These are phyloP conservation scores for Geotrichum australiense DNA, from an alignment of 1,139 yeast species.

Conservation along the genomic window DNA sequence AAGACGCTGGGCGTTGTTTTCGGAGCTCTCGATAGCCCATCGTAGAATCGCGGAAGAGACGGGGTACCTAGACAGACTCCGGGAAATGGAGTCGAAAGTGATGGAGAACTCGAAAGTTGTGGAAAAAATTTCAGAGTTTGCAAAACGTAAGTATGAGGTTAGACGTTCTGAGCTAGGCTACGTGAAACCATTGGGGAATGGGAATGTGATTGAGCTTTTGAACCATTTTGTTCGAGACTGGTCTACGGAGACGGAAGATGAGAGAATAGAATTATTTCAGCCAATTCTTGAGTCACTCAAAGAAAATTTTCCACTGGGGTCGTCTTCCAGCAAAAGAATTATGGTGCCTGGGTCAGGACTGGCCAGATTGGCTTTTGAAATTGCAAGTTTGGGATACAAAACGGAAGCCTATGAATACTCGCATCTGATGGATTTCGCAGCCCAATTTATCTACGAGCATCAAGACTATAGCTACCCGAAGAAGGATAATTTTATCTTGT, in stretches of 20 bases:
- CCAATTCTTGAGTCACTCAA: slow-evolving; percentile 41
- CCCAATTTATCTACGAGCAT: slow-evolving; percentile 44
- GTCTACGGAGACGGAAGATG: slow-evolving; percentile 42
- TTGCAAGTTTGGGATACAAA: slow-evolving; percentile 41
- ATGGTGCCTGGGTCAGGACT: slow-evolving; percentile 77
- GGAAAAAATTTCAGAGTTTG: slow-evolving; percentile 39
- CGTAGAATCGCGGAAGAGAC: slow-evolving; percentile 46
- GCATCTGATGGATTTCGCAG: slow-evolving; percentile 63
- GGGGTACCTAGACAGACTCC: slow-evolving; percentile 51
- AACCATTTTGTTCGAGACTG: slow-evolving; percentile 76
- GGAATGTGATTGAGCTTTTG: slow-evolving; percentile 59
- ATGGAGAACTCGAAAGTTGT: slow-evolving; percentile 43
- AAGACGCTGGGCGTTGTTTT: slow-evolving; percentile 42
- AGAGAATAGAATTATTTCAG: slow-evolving; percentile 46
- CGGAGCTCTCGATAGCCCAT: slow-evolving; percentile 49
- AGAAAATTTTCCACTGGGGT: slow-evolving; percentile 25
- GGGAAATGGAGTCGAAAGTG: slow-evolving; percentile 41
- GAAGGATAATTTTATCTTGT: slow-evolving; percentile 27
- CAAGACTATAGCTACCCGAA: slow-evolving; percentile 1
- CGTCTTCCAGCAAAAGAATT: slow-evolving; percentile 30
- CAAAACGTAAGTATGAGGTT: slow-evolving; percentile 41
- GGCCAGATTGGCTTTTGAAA: slow-evolving; percentile 62
- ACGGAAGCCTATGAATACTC: slow-evolving; percentile 71
- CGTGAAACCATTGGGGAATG: slow-evolving; percentile 32
- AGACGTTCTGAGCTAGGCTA: slow-evolving; percentile 38